Evolutionary conservation across 2,329 filamentous ascomycete genomes (phyloP), one percentile per base, ranked within the genome.

Genomic region (Cladophialophora bantiana): DNA sequence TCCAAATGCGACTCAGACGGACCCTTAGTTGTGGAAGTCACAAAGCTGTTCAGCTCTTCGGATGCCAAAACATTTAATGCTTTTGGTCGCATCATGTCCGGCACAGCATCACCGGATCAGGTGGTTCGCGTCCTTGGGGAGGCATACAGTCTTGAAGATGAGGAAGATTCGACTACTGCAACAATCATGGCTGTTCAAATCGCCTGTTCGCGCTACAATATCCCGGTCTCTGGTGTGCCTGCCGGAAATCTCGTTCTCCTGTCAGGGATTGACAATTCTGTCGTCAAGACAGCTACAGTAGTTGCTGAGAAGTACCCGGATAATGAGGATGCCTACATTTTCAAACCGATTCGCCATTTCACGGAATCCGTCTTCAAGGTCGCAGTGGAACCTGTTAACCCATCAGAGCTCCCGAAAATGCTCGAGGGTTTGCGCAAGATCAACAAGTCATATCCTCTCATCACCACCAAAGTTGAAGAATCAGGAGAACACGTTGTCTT

Each of bases 301-400:
- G 88, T 99, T 35, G 88, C 93, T 1, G 87, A 88, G 45, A 90
- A 89, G 71, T 84, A 97, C 7, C 90, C 93, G 32, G 90, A 96
- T 60, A 88, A 95, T 55, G 94, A 98, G 78, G 93, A 96, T 69
- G 93, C 92, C 0, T 96, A 96, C 78, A 96, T 99, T 75, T 98
- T 99, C 86, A 90, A 89, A 70, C 94, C 95, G 0, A 86, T 99
- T 67, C 88, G 89, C 7, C 95, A 99, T 80, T 96, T 98, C 80
- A 98, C 95, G 36, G 93, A 99, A 77, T 97, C 94, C 0, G 94
- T 99, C 0, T 91, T 99, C 79, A 99, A 99, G 82, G 91, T 99
- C 38, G 95, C 95, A 0, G 94, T 99, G 7, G 95, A 99, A 80
- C 95, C 95, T 0, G 95, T 99, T 78, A 99, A 98, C 77, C 95